Evolutionary conservation across 179 eudicot species (phyloP).

Genomic region (Vitellaria paradoxa): DNA sequence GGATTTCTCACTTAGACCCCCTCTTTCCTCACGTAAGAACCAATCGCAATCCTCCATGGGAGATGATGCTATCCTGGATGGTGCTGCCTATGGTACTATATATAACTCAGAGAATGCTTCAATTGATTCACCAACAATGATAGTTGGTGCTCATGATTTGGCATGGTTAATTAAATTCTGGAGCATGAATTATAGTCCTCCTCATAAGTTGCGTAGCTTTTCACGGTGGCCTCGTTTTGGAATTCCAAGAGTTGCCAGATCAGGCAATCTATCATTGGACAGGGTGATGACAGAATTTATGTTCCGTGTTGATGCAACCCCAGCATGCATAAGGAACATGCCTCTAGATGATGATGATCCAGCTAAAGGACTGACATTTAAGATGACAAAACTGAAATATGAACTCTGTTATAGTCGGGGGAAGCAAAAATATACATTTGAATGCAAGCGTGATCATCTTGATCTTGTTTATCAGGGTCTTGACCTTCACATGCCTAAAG

Average conservation of each 20-base stretch:
- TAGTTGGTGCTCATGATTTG: slow-evolving; percentile 93
- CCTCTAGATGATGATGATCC: slow-evolving; percentile 96
- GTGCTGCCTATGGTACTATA: slow-evolving; percentile 4
- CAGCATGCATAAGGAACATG: slow-evolving; percentile 80
- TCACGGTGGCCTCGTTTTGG: slow-evolving; percentile 99
- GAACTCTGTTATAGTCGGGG: slow-evolving; percentile 87
- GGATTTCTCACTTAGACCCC: slow-evolving; percentile 75
- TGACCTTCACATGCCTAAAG: slow-evolving; percentile 92
- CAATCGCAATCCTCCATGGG: slow-evolving; percentile 41
- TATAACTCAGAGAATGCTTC: slow-evolving; percentile 29
- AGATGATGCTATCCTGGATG: slow-evolving; percentile 31
- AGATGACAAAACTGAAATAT: slow-evolving; percentile 80
- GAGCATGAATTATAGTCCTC: slow-evolving; percentile 82
- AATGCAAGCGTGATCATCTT: slow-evolving; percentile 86
- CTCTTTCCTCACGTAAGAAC: slow-evolving; percentile 36
- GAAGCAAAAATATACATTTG: slow-evolving; percentile 82
- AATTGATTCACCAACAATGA: slow-evolving; percentile 53
- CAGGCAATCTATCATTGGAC: slow-evolving; percentile 94
- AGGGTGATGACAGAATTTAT: slow-evolving; percentile 97
- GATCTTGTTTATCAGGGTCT: slow-evolving; percentile 96
- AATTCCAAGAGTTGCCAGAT: slow-evolving; percentile 82
- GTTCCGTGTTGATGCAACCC: slow-evolving; percentile 90
- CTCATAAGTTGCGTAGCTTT: slow-evolving; percentile 83
- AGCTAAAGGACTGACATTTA: slow-evolving; percentile 86
- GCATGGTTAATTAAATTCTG: slow-evolving; percentile 92